Base-by-base conservation (phyloP, 2,329 filamentous ascomycete genomes). In the Neopestalotiopsis clavispora region DNA sequence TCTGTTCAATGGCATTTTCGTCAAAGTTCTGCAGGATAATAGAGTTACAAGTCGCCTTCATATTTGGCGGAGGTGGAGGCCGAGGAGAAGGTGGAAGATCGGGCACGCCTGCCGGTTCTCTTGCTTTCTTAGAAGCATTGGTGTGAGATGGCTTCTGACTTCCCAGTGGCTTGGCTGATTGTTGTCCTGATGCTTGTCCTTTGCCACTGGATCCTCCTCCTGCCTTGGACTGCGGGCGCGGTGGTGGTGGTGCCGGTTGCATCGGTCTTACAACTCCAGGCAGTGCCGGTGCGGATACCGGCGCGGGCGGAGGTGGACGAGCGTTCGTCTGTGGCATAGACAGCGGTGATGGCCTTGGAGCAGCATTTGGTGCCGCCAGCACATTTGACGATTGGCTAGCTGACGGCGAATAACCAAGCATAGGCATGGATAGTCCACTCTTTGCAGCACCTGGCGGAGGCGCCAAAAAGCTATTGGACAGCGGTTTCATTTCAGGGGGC, bases 11-110 rank as follows among this genome's bases (percentile, higher is more conserved):
- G 61, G 84, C 84, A 64, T 84, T 82, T 59, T 87, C 84, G 73
- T 90, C 83, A 74, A 90, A 90, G 71, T 88, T 89, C 67, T 89
- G 87, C 40, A 88, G 84, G 63, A 90, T 85, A 70, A 89, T 87
- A 77, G 87, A 84, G 73, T 86, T 86, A 49, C 87, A 84, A 69
- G 88, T 86, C 61, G 90, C 86, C 71, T 86, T 87, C 59, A 83
- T 82, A 71, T 85, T 82, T 20, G 79, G 72, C 20, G 75, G 76
- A n/a, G 77, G 79, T 9, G 77, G 71, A 20, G 77, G 77, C 10
- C 75, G 78, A 0, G 77, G 76, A 5, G 77, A 74, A 30, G 76
- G 77, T 4, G 73, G 72, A 49, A 69, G 65, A 62, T 77, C 72
- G 58, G 66, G 66, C 34, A 64, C 40, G 17, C 75, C 75, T 7